A percentile compares a stretch with the other conserved stretches of the same genome.
Evolutionary conservation across 441 rosid species (phyloP).

Genomic region (Sinapis alba): DNA sequence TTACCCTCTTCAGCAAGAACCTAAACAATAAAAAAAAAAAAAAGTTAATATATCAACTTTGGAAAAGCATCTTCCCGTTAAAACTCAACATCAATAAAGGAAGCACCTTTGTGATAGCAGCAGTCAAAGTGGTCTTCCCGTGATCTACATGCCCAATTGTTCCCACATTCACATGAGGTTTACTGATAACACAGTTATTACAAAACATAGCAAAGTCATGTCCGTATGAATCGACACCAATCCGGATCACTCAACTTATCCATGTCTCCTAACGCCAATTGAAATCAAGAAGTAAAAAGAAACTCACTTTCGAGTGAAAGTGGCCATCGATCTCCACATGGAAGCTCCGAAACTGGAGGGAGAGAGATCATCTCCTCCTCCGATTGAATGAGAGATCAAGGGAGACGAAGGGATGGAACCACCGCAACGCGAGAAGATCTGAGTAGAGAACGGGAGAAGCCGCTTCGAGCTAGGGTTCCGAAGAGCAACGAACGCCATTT

Average conservation of each 20-base stretch:
- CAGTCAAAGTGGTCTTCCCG: slow-evolving; percentile 98
- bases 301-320: slow-evolving; percentile 92
- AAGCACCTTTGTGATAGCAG: slow-evolving; percentile 82
- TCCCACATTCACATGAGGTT: slow-evolving; percentile 98
- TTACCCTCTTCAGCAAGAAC: slow-evolving; percentile 70
- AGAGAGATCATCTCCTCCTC: slow-evolving; percentile 44
- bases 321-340: slow-evolving; percentile 98
- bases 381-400: slow-evolving; percentile 48
- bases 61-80: not conserved
- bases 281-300: not conserved
- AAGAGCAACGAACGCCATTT: slow-evolving; percentile 72
- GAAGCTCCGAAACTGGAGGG: slow-evolving; percentile 44
- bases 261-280: too few relatives aligned
- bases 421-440: slow-evolving; percentile 53
- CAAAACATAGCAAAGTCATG: not conserved
- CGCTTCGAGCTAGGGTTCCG: slow-evolving; percentile 76
- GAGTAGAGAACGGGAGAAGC: slow-evolving; percentile 54
- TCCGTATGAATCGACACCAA: not conserved
- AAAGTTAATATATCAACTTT: too few relatives aligned
- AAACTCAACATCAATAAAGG: not conserved
- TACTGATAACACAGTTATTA: slow-evolving; percentile 47
- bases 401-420: slow-evolving; percentile 38
- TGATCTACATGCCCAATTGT: slow-evolving; percentile 99
- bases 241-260: too few relatives aligned
- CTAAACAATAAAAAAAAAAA: too few relatives aligned